Percentiles rank a stretch among this genome's conserved stretches.
These are phyloP conservation scores for Talaromyces trachyspermus DNA, from an alignment of 495 filamentous ascomycete species.

Conservation along the genomic window DNA sequence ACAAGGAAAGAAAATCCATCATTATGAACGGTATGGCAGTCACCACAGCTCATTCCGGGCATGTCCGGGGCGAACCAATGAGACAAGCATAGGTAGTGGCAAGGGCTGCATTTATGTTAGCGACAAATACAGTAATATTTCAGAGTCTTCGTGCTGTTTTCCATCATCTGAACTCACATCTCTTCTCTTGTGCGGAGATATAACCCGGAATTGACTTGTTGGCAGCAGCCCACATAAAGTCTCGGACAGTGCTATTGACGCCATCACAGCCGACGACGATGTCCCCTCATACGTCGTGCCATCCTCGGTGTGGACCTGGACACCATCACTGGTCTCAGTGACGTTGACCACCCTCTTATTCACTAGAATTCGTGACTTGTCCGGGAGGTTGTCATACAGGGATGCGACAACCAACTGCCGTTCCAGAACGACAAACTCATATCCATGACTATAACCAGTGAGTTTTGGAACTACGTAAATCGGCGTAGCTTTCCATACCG, in stretches of 20 bases:
- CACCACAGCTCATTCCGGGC: not conserved
- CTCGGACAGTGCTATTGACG: slow-evolving; percentile 30
- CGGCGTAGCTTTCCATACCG: not conserved
- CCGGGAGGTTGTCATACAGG: slow-evolving; percentile 18
- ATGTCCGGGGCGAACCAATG: slow-evolving; percentile 1
- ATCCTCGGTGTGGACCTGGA: slow-evolving; percentile 12
- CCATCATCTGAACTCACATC: not conserved
- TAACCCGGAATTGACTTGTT: not conserved
- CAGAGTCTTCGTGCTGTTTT: not conserved
- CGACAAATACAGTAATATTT: not conserved
- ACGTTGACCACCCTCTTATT: not conserved
- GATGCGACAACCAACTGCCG: not conserved
- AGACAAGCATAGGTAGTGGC: slow-evolving; percentile 1
- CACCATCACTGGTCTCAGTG: not conserved
- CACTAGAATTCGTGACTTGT: not conserved
- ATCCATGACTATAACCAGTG: not conserved
- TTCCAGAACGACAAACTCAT: not conserved
- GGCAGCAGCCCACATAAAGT: slow-evolving; percentile 1
- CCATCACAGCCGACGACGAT: slow-evolving; percentile 47
- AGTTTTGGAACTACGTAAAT: too few relatives aligned
- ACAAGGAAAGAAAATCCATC: slow-evolving; percentile 2
- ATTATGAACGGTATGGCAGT: not conserved
- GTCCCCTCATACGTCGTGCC: slow-evolving; percentile 33
- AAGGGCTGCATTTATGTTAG: not conserved
- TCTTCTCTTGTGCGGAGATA: slow-evolving; percentile 5